Evolutionary conservation across 768 basidiomycete genomes (phyloP).

Genomic region (Albatrellus ellisii): DNA sequence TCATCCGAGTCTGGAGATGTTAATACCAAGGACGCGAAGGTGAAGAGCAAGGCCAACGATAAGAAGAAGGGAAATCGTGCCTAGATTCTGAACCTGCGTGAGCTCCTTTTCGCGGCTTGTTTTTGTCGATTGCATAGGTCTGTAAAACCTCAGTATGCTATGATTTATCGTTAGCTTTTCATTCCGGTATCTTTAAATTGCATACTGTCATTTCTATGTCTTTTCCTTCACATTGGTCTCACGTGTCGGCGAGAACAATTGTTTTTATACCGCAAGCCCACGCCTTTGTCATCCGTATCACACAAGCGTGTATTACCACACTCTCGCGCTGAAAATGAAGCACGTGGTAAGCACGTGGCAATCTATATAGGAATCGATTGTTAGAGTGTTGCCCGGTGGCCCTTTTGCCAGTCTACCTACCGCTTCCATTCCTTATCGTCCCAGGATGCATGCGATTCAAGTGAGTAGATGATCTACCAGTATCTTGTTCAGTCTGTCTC

Average conservation of each 20-base stretch:
- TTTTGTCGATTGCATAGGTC: background rate
- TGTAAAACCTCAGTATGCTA: background rate
- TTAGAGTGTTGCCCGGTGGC: background rate
- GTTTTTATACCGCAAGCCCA: too few species aligned
- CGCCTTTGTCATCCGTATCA: background rate
- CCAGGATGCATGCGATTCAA: constrained; percentile 37
- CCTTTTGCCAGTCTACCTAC: constrained; percentile 7
- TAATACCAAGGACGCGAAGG: background rate
- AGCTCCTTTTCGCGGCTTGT: background rate
- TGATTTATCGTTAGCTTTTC: background rate
- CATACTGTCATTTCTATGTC: background rate
- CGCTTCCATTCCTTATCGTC: constrained; percentile 3
- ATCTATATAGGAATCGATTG: constrained; percentile 17
- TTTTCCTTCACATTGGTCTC: background rate
- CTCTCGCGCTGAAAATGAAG: constrained; percentile 1
- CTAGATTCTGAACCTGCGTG: background rate
- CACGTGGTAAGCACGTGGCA: constrained; percentile 2
- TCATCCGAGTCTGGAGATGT: background rate
- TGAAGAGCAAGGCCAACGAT: background rate
- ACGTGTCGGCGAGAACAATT: too few species aligned
- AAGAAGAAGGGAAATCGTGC: constrained; percentile 11
- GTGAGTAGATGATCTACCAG: constrained; percentile 13
- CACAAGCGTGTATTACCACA: background rate
- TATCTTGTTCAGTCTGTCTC: background rate
- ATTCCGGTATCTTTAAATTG: background rate